Conservation (phyloP, 805 yeast genomes). For the Saccharomycopsis sp. region DNA sequence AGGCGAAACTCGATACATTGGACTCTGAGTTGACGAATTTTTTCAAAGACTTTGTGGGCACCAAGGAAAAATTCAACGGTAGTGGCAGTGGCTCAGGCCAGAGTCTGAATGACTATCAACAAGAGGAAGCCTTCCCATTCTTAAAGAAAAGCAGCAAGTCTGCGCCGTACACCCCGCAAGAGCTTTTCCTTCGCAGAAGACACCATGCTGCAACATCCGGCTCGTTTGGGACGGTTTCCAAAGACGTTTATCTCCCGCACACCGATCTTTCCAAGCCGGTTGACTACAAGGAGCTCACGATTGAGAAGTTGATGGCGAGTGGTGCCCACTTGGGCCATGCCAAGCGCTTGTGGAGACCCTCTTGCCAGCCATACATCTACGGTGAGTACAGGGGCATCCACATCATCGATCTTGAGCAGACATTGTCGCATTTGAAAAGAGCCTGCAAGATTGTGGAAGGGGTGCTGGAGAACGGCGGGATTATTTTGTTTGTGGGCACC, state of each 20-base stretch:
- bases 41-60: conserved; percentile 17
- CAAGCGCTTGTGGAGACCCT: conserved; percentile 65
- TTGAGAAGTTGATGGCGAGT: conserved; percentile 71
- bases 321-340: conserved; percentile 95
- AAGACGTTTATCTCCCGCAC: conserved; percentile 61
- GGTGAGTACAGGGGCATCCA: conserved; percentile 90
- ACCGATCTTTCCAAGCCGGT: conserved; percentile 55
- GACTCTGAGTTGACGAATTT: conserved; percentile 12
- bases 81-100: too few relatives aligned
- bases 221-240: conserved; percentile 54
- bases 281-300: conserved; percentile 45
- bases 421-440: conserved; percentile 62
- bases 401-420: conserved; percentile 82
- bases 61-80: conserved; percentile 14
- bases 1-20: conserved; percentile 7
- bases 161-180: conserved; percentile 69
- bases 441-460: conserved; percentile 84
- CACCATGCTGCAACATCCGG: conserved; percentile 49
- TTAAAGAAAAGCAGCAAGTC: conserved; percentile 50
- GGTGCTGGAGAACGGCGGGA: conserved; percentile 75
- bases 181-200: conserved; percentile 64
- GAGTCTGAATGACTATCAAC: too few relatives aligned
- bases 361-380: conserved; percentile 76
- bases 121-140: conserved; percentile 53
- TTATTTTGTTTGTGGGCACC: conserved; percentile 78